phyloP scores from a whole-genome alignment of 2,329 filamentous ascomycete species.

The Talaromyces sp. region DNA sequence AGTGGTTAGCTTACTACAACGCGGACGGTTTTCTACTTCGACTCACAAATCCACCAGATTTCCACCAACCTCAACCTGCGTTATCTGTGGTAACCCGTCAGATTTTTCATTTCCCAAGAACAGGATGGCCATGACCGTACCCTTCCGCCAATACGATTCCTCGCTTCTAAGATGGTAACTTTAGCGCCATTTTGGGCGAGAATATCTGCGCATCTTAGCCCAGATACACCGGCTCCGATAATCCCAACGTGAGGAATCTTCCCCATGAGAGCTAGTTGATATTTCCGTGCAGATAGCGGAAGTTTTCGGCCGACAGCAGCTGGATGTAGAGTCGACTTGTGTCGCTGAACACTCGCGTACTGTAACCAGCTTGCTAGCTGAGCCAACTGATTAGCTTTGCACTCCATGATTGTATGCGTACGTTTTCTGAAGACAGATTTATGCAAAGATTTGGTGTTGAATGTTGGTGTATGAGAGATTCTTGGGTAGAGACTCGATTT shows the following conservation, averaged over 20 bases:
- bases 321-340: slow-evolving; percentile 4
- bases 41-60: slow-evolving; percentile 56
- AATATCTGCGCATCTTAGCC: slow-evolving; percentile 58
- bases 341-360: slow-evolving; percentile 6
- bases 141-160: slow-evolving; percentile 57
- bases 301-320: slow-evolving; percentile 18
- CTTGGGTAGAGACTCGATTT: neutral
- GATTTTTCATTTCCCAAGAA: slow-evolving; percentile 14
- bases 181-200: slow-evolving; percentile 53
- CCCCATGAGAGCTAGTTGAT: slow-evolving; percentile 28
- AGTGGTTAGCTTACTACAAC: slow-evolving; percentile 18
- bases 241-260: slow-evolving; percentile 53
- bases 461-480: neutral
- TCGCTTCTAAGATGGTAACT: slow-evolving; percentile 60
- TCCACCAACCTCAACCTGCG: slow-evolving; percentile 47
- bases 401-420: slow-evolving; percentile 16
- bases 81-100: slow-evolving; percentile 38
- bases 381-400: slow-evolving; percentile 19
- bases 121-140: slow-evolving; percentile 34
- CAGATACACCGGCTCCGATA: slow-evolving; percentile 59
- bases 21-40: neutral
- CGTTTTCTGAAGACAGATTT: neutral
- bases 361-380: slow-evolving; percentile 15
- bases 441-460: neutral
- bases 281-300: slow-evolving; percentile 13